These are phyloP conservation scores for Colletotrichum abscissum DNA, from an alignment of 2,329 filamentous ascomycete genomes.

Conservation along the genomic window DNA sequence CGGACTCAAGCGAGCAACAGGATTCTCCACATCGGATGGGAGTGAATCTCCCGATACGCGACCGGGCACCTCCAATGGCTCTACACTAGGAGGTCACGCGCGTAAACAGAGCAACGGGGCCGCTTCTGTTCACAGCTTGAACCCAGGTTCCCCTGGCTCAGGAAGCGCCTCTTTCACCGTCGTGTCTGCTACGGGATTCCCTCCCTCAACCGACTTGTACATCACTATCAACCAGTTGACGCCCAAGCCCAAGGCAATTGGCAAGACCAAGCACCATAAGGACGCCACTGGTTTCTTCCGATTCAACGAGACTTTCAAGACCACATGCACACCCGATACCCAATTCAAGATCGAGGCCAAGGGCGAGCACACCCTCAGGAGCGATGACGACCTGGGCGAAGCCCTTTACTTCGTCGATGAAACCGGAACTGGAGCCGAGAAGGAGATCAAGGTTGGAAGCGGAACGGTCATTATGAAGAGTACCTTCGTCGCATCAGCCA, in stretches of 20 bases:
- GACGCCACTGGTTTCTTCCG: slow-evolving; percentile 71
- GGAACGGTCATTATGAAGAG: slow-evolving; percentile 81
- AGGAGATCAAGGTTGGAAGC: slow-evolving; percentile 78
- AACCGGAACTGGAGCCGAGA: slow-evolving; percentile 73
- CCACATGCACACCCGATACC: slow-evolving; percentile 81
- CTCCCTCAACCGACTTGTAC: slow-evolving; percentile 81
- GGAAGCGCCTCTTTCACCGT: slow-evolving; percentile 87
- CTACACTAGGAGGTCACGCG: slow-evolving; percentile 50
- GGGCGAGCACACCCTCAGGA: slow-evolving; percentile 86
- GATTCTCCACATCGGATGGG: slow-evolving; percentile 42
- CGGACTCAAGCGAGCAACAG: slow-evolving; percentile 55
- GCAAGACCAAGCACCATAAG: slow-evolving; percentile 95
- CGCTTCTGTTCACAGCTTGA: slow-evolving; percentile 74
- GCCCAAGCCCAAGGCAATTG: slow-evolving; percentile 80
- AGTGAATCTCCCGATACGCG: slow-evolving; percentile 39
- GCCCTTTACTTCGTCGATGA: slow-evolving; percentile 93
- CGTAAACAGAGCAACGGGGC: slow-evolving; percentile 70
- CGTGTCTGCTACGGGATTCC: slow-evolving; percentile 82
- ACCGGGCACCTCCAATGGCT: slow-evolving; percentile 48
- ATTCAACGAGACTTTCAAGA: slow-evolving; percentile 84
- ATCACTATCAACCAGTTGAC: slow-evolving; percentile 76
- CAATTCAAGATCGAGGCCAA: slow-evolving; percentile 90
- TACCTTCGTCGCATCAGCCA: slow-evolving; percentile 67
- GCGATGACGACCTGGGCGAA: slow-evolving; percentile 87
- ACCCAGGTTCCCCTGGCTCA: slow-evolving; percentile 69